phyloP scores from a whole-genome alignment of 2,329 filamentous ascomycete species.

The Diaporthe nobilis region DNA sequence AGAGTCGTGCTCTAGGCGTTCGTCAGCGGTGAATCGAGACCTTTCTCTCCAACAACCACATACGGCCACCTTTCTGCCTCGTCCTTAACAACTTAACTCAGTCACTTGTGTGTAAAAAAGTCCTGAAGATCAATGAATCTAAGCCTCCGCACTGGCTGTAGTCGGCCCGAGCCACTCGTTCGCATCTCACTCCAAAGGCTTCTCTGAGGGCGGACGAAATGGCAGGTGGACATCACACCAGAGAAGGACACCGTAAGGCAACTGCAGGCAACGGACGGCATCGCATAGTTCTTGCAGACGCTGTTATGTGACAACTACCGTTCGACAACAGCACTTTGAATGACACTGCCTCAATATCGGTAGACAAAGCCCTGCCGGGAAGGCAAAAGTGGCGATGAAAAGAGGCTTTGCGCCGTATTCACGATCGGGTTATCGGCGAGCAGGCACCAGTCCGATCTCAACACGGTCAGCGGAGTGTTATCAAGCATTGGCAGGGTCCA shows the following conservation, averaged over 20 bases:
- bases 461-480: background rate
- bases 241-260: background rate
- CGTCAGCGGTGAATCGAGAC: too few species aligned
- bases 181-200: background rate
- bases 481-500: background rate
- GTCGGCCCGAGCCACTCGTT: background rate
- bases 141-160: background rate
- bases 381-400: constrained; percentile 3
- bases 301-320: background rate
- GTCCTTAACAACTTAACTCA: background rate
- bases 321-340: background rate
- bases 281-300: background rate
- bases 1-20: background rate
- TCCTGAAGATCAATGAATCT: background rate
- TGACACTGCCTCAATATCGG: background rate
- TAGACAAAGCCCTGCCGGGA: background rate
- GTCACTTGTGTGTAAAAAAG: background rate
- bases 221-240: background rate
- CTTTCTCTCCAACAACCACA: background rate
- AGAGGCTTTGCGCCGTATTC: background rate
- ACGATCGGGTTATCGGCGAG: background rate
- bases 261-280: background rate
- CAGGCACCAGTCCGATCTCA: background rate
- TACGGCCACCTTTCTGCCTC: background rate
- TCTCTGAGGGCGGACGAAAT: too few species aligned